phyloP scores from a whole-genome alignment of 2,329 filamentous ascomycete species.

The Colletotrichum tropicale region DNA sequence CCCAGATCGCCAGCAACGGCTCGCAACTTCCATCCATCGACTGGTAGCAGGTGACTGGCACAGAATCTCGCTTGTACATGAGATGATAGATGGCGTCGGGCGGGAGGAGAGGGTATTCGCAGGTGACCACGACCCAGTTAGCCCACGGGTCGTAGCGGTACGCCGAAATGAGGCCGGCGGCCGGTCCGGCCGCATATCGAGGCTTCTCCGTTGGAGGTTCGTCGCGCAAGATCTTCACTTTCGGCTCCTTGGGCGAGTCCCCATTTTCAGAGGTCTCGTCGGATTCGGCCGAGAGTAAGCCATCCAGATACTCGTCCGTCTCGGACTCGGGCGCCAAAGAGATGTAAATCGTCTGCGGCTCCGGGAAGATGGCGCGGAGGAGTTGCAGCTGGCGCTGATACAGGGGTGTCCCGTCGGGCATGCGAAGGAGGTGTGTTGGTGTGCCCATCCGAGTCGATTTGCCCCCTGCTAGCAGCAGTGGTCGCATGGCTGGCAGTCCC shows the following conservation, averaged over 20 bases:
- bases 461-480: slow-evolving; percentile 35
- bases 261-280: neutral
- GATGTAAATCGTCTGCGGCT: slow-evolving; percentile 27
- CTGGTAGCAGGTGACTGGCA: slow-evolving; percentile 36
- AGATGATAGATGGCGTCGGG: slow-evolving; percentile 29
- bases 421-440: slow-evolving; percentile 34
- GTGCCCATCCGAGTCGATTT: slow-evolving; percentile 32
- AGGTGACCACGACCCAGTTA: slow-evolving; percentile 35
- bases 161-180: slow-evolving; percentile 32
- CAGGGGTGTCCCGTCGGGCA: slow-evolving; percentile 28
- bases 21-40: slow-evolving; percentile 32
- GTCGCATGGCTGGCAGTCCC: slow-evolving; percentile 21
- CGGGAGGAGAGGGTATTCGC: slow-evolving; percentile 36
- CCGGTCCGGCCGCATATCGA: slow-evolving; percentile 10
- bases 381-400: slow-evolving; percentile 30
- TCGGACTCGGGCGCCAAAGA: slow-evolving; percentile 23
- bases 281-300: slow-evolving; percentile 2
- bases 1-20: slow-evolving; percentile 40
- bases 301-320: slow-evolving; percentile 8
- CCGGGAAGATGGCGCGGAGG: slow-evolving; percentile 27
- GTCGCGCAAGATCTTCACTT: slow-evolving; percentile 1
- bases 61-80: slow-evolving; percentile 21
- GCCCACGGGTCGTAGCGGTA: slow-evolving; percentile 26
- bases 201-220: neutral
- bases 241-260: neutral